Conservation (phyloP, 2,329 filamentous ascomycete genomes). For the Pleurostoma richardsiae region DNA sequence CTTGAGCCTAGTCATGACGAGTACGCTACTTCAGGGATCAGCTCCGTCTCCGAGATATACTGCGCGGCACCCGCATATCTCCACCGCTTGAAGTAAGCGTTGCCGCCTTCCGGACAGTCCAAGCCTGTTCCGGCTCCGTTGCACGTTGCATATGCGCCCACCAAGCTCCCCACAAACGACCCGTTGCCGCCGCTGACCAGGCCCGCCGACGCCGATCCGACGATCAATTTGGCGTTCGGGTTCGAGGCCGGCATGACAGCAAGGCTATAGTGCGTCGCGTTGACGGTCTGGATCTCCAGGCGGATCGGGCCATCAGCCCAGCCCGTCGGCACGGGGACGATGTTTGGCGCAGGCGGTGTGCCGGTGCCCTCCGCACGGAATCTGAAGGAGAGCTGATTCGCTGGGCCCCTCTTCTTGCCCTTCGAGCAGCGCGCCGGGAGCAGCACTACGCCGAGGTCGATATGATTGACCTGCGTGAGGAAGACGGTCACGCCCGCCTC, state of each 20-base stretch:
- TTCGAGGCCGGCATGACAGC: constrained; percentile 15
- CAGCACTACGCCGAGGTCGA: constrained; percentile 24
- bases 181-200: constrained; percentile 25
- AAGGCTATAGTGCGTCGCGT: constrained; percentile 21
- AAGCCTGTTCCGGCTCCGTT: constrained; percentile 15
- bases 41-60: not conserved
- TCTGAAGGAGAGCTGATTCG: constrained; percentile 8
- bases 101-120: not conserved
- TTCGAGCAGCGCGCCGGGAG: not conserved
- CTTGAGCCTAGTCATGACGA: too few species aligned
- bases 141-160: constrained; percentile 29
- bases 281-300: constrained; percentile 20
- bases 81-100: constrained; percentile 2
- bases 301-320: constrained; percentile 18
- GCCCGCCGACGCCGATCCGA: constrained; percentile 20
- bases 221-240: constrained; percentile 6
- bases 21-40: too few species aligned
- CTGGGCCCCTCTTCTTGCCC: too few species aligned
- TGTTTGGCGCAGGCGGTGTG: constrained; percentile 1
- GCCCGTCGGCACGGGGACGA: constrained; percentile 13
- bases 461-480: constrained; percentile 23
- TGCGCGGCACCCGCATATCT: constrained; percentile 3
- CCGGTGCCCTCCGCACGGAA: constrained; percentile 7
- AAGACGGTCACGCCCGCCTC: constrained; percentile 27
- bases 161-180: constrained; percentile 23